Base-by-base conservation (phyloP, 179 eudicot species). In the Spergularia azorica region DNA sequence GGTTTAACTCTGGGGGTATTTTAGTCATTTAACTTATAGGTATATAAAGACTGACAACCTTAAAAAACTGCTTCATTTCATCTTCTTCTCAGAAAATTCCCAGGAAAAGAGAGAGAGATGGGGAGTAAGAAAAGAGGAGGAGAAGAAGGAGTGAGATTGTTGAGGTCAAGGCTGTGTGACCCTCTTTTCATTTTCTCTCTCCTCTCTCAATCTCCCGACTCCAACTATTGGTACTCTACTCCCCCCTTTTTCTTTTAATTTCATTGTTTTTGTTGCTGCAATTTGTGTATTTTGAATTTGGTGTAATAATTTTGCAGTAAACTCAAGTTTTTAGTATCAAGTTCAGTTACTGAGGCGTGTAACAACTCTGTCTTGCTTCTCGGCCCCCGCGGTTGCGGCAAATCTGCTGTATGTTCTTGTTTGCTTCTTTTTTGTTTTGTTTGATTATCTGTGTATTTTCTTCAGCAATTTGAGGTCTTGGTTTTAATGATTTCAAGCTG, bases 351-450 rank as follows among this genome's bases (percentile, higher is more conserved):
- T 13, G 99, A 95, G 86, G 92, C 91, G 15, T 90, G 94, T 78
- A 95, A 95, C 81, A 95, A 95, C 79, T 95, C 97, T 3, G 90
- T 86, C 26, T 80, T 95, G 87, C 94, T 95, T 58, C 94, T 95
- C n/a, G 99, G 99, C 43, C 97, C 99, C 16, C 97, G 97, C 43
- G 99, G 97, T 9, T 95, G 94, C 61, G 95, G 97, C 41, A 91
- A 95, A 86, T 73, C 73, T 56, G 89, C 91, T 79, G 98, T 95
- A 67, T 17, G 77, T 56, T 14, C 7, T 70, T 15, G 32, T 60
- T 76, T 51, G 48, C 43, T 32, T 54, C 10, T 62, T 64, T 71
- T 18, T 11, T 20, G 32, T 72, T 61, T 39, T 74, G 41, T 26
- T 57, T 15, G 18, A 32, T 6, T 52, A 0, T 3, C 48, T 43